Evolutionary conservation across 768 basidiomycete species (phyloP), one percentile per base, ranked within the genome.

Genomic region (Favolaschia claudopus): DNA sequence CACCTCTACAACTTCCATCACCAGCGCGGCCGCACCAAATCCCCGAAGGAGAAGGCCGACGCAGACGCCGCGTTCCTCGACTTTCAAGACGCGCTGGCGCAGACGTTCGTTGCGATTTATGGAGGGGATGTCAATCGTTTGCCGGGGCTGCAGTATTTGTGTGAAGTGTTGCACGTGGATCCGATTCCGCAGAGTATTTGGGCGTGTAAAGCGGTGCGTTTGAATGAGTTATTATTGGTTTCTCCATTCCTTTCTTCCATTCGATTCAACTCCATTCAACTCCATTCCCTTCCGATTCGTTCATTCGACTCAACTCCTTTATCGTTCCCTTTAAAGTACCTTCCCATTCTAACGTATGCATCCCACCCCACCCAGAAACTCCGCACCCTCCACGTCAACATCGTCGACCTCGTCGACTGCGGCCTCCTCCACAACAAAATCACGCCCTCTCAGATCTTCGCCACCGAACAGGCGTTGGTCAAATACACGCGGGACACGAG

Each of bases 41-140:
- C 43, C 4, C 32, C 2, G 17, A 38, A 37, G 22, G 34, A 39
- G 33, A 32, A 22, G 5, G 22, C n/a, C 6, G 17, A 38, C 4
- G 38, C 45, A 2, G 27, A 70, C 2, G 33, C 39, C 0, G 72
- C 72, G 2, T 58, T 62, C 19, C 13, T 69, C 0, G 44, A 9
- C 0, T 76, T 75, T 58, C 55, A 71, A 22, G 57, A 67, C 37
- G 78, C 72, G 0, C 36, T 79, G 19, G 72, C 71, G 0, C 7
- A 53, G 33, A 67, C 73, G 20, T 80, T 79, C 69, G 77, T 75
- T 37, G 15, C 13, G 1, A 69, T 47, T 1, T 80, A 72, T 43
- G 77, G 77, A 1, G 74, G 63, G 3, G 70, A 79, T 25, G 70
- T 60, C 3, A 39, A 72, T 17, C 67, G 67, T 43, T 53, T 77